A percentile compares a stretch with the other conserved stretches of the same genome.
Evolutionary conservation across 2,329 filamentous ascomycete genomes (phyloP).

Genomic region (Aspergillus pseudoviridinutans): DNA sequence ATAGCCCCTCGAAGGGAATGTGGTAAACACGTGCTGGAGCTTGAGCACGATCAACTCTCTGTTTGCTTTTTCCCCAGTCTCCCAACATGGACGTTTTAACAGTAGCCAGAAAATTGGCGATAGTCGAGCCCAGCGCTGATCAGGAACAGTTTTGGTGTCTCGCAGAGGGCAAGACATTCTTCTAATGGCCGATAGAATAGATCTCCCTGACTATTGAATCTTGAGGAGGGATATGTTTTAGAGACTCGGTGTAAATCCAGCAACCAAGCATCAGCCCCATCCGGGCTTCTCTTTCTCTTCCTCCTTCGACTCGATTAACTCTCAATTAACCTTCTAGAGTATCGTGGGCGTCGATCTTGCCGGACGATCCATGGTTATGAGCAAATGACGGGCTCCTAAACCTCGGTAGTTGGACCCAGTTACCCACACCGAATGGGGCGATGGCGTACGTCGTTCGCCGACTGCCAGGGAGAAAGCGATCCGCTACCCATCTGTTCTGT

Average conservation of each 20-base stretch:
- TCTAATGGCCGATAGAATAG: not conserved
- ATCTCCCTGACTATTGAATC: not conserved
- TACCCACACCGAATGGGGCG: not conserved
- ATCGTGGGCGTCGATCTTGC: not conserved
- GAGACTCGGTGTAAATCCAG: too few species aligned
- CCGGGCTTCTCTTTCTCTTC: not conserved
- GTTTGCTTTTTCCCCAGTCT: too few species aligned
- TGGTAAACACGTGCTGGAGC: not conserved
- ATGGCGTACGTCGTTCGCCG: not conserved
- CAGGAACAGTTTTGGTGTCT: not conserved
- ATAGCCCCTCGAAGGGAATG: not conserved
- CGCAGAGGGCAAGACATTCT: not conserved
- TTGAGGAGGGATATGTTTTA: not conserved
- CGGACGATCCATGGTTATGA: not conserved
- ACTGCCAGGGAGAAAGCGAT: not conserved
- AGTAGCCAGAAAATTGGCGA: not conserved
- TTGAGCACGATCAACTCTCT: not conserved
- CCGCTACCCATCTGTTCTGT: too few species aligned
- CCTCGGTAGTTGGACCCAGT: not conserved
- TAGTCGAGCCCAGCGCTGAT: too few species aligned
- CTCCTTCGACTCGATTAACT: not conserved
- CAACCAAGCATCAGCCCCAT: not conserved
- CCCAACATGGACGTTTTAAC: not conserved
- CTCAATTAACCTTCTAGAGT: not conserved
- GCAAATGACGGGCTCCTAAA: not conserved